Evolutionary conservation across 257 asterid genomes (phyloP).

Genomic region (Nicotiana attenuata): DNA sequence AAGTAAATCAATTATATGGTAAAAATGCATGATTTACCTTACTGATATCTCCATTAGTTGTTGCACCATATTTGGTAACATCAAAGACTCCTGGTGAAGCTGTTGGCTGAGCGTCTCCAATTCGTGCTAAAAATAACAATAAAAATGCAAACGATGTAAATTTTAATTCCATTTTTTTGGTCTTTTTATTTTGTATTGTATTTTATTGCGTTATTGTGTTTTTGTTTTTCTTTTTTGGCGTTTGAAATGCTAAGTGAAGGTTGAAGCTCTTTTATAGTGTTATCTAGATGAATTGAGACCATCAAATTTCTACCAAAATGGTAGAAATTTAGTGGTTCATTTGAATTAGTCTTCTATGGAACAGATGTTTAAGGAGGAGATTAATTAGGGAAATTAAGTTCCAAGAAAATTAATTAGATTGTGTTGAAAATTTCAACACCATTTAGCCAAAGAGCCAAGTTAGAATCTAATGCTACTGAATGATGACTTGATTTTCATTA

Average conservation of each 20-base stretch:
- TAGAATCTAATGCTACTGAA: no score
- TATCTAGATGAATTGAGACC: background rate
- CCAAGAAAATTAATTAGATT: background rate
- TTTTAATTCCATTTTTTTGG: background rate
- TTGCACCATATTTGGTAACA: conserved; percentile 18
- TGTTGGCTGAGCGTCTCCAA: conserved; percentile 1
- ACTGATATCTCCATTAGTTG: conserved; percentile 1
- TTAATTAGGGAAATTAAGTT: background rate
- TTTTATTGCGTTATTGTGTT: background rate
- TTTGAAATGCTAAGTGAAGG: background rate
- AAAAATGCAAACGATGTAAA: background rate
- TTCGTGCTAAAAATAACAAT: background rate
- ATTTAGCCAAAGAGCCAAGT: background rate
- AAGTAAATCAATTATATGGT: no score
- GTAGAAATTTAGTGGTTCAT: conserved; percentile 1
- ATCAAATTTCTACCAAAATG: background rate
- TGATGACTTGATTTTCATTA: no score
- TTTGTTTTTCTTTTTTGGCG: background rate
- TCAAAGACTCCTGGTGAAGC: background rate
- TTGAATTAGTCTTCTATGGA: background rate
- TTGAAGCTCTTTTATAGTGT: background rate
- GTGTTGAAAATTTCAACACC: background rate
- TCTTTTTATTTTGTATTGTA: background rate
- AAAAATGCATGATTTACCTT: background rate
- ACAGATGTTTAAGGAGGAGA: background rate